Conservation (phyloP, 225 moss, liverwort and hornwort genomes). For the Pseudoscleropodium purum region DNA sequence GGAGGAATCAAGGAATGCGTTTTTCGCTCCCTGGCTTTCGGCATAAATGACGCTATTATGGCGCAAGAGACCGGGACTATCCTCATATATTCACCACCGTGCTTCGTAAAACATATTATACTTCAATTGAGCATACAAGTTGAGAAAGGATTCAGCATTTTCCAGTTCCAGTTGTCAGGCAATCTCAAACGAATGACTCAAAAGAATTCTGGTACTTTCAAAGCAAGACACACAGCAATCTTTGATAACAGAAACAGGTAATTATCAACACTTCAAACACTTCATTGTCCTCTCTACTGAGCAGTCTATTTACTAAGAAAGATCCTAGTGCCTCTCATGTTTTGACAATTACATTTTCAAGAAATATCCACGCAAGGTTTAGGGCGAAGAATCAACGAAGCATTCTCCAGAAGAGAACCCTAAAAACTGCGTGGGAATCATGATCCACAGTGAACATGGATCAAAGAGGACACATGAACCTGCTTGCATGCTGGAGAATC, state of each 20-base stretch:
- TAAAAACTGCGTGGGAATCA: not conserved
- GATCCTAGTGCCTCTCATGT: not conserved
- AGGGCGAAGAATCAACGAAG: not conserved
- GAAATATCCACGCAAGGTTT: not conserved
- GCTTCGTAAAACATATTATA: not conserved
- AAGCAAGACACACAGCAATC: not conserved
- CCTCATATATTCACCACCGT: not conserved
- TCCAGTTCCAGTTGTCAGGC: not conserved
- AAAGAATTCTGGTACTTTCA: not conserved
- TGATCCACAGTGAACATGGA: not conserved
- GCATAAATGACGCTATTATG: not conserved
- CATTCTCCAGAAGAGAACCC: not conserved
- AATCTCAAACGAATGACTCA: not conserved
- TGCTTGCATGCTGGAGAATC: slow-evolving; percentile 1
- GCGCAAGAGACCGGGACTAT: not conserved
- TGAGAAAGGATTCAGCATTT: not conserved
- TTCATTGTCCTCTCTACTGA: not conserved
- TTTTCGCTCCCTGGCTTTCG: not conserved
- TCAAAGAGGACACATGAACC: slow-evolving; percentile 6
- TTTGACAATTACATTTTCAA: not conserved
- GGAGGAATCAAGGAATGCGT: not conserved
- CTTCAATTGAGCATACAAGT: not conserved
- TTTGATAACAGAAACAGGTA: not conserved
- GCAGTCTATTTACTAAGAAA: not conserved
- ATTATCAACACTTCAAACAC: not conserved